A percentile compares a stretch with the other conserved stretches of the same genome.
phyloP scores from a whole-genome alignment of 768 basidiomycete species.

The Porpolomopsis calyptriformis region DNA sequence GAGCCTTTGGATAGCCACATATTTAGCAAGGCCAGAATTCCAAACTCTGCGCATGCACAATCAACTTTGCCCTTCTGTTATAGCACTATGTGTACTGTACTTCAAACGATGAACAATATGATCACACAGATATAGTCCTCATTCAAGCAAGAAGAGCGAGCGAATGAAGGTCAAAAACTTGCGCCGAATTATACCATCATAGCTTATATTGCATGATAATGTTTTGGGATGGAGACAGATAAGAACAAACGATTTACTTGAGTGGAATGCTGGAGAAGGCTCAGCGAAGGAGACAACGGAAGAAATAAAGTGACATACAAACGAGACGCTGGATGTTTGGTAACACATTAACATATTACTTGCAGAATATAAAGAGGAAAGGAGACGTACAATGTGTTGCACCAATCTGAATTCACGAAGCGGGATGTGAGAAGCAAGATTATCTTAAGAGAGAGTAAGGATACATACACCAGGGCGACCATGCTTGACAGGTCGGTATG shows the following conservation, averaged over 20 bases:
- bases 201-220: no score
- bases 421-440: conserved; percentile 9
- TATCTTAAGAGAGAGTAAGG: background rate
- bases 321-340: conserved; percentile 46
- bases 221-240: no score
- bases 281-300: conserved; percentile 12
- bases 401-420: conserved; percentile 48
- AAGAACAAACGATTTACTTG: conserved; percentile 53
- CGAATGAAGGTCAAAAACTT: no score
- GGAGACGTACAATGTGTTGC: conserved; percentile 71
- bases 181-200: no score
- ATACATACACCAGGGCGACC: conserved; percentile 93
- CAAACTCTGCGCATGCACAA: background rate
- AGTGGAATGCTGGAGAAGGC: conserved; percentile 65
- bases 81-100: no score
- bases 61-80: background rate
- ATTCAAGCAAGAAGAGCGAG: no score
- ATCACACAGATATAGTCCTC: no score
- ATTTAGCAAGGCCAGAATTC: background rate
- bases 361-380: background rate
- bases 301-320: conserved; percentile 40
- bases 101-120: no score
- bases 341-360: background rate
- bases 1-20: background rate
- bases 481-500: conserved; percentile 98